These are phyloP conservation scores for Dothideomycetidae sp. DNA, from an alignment of 2,329 filamentous ascomycete species.

Conservation along the genomic window DNA sequence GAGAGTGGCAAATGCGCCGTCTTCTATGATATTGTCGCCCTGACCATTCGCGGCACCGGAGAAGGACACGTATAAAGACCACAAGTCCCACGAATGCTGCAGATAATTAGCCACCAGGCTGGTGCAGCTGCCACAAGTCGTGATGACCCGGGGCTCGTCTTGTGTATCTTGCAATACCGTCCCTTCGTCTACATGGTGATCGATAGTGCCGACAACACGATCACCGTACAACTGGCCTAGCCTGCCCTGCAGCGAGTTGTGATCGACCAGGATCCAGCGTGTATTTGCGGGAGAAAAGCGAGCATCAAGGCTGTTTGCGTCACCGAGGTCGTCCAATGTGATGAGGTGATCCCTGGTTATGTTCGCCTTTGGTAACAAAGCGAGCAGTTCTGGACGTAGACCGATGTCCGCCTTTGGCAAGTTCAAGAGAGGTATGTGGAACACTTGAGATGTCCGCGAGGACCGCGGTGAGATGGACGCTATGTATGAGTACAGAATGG, in stretches of 20 bases:
- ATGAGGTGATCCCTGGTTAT: conserved; percentile 49
- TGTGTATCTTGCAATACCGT: conserved; percentile 34
- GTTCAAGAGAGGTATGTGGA: conserved; percentile 62
- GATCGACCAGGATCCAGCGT: conserved; percentile 63
- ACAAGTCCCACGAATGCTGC: conserved; percentile 40
- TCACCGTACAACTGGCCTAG: conserved; percentile 40
- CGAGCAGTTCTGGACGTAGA: conserved; percentile 58
- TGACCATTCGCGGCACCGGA: conserved; percentile 27
- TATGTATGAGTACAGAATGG: conserved; percentile 61
- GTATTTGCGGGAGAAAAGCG: conserved; percentile 41
- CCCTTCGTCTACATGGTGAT: conserved; percentile 65
- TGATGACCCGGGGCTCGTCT: conserved; percentile 45
- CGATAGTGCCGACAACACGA: conserved; percentile 51
- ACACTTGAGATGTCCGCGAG: conserved; percentile 24
- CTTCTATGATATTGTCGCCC: conserved; percentile 24
- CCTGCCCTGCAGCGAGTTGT: conserved; percentile 55
- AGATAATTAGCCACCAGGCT: conserved; percentile 53
- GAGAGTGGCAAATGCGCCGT: conserved; percentile 23
- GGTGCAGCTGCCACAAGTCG: conserved; percentile 56
- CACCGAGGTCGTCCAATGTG: conserved; percentile 45
- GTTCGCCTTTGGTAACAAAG: conserved; percentile 47
- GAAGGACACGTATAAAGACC: conserved; percentile 13
- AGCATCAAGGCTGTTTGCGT: conserved; percentile 36
- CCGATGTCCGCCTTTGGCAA: conserved; percentile 52
- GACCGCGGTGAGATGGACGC: conserved; percentile 42